A percentile compares a stretch with the other conserved stretches of the same genome.
Conservation (phyloP, 208 protist genomes). For the Trypanosoma vivax region DNA sequence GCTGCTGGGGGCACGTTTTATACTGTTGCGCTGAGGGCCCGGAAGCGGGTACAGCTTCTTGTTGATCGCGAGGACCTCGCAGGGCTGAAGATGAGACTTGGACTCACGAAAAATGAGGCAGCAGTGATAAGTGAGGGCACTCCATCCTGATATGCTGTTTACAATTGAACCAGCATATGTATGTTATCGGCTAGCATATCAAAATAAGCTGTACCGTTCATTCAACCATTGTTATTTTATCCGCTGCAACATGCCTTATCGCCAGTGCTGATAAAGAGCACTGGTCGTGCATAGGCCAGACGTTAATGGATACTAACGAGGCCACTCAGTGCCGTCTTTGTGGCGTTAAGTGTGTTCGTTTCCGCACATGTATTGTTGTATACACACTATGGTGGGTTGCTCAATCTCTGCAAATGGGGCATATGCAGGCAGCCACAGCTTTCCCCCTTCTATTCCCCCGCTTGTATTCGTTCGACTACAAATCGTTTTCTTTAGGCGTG, state of each 20-base stretch:
- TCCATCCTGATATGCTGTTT: too few relatives aligned
- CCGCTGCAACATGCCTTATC: neutral
- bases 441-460: neutral
- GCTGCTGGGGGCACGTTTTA: constrained; percentile 40
- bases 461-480: too few relatives aligned
- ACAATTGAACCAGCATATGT: too few relatives aligned
- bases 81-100: constrained; percentile 68
- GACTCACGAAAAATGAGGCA: constrained; percentile 19
- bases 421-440: neutral
- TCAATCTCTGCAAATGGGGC: too few relatives aligned
- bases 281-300: neutral
- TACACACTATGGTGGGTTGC: neutral
- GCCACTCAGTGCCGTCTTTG: neutral
- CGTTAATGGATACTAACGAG: too few relatives aligned
- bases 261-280: neutral
- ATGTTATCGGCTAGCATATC: too few relatives aligned
- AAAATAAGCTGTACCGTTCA: too few relatives aligned
- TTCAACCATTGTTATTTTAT: neutral
- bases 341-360: neutral
- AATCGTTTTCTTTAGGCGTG: too few relatives aligned
- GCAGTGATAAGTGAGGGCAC: neutral
- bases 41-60: constrained; percentile 59
- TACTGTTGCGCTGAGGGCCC: constrained; percentile 59
- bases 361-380: neutral
- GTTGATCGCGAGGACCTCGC: constrained; percentile 80